phyloP scores from a whole-genome alignment of 2,329 filamentous ascomycete genomes.

The Talaromyces funiculosus region DNA sequence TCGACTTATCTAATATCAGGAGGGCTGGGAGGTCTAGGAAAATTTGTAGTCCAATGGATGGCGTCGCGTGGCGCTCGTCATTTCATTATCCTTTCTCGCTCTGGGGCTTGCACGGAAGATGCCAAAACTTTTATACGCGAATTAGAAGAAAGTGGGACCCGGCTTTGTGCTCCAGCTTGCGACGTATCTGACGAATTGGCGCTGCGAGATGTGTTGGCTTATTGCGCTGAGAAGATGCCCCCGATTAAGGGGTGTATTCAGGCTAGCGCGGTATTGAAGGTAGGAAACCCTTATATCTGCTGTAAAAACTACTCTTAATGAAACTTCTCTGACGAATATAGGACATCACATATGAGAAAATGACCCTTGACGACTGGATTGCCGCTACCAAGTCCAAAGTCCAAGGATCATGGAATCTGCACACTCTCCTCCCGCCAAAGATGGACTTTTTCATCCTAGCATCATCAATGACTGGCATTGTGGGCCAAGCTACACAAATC shows the following conservation, averaged over 20 bases:
- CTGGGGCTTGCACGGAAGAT: neutral
- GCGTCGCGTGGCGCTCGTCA: conserved; percentile 44
- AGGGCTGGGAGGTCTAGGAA: conserved; percentile 41
- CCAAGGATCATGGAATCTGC: conserved; percentile 20
- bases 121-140: neutral
- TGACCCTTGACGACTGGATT: conserved; percentile 24
- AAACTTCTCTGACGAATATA: neutral
- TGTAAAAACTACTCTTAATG: neutral
- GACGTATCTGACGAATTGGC: neutral
- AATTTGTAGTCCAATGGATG: conserved; percentile 46
- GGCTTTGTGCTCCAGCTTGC: neutral
- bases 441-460: conserved; percentile 38
- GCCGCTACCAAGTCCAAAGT: conserved; percentile 26
- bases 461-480: conserved; percentile 25
- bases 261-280: neutral
- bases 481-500: conserved; percentile 33
- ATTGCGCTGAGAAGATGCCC: neutral
- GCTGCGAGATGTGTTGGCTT: neutral
- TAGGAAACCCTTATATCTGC: neutral
- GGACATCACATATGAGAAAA: conserved; percentile 15
- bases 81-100: conserved; percentile 22
- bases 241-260: neutral
- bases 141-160: neutral
- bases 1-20: neutral
- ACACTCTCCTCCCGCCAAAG: conserved; percentile 15